Evolutionary conservation across 2,329 filamentous ascomycete species (phyloP).

Genomic region (Pseudogymnoascus sp.): DNA sequence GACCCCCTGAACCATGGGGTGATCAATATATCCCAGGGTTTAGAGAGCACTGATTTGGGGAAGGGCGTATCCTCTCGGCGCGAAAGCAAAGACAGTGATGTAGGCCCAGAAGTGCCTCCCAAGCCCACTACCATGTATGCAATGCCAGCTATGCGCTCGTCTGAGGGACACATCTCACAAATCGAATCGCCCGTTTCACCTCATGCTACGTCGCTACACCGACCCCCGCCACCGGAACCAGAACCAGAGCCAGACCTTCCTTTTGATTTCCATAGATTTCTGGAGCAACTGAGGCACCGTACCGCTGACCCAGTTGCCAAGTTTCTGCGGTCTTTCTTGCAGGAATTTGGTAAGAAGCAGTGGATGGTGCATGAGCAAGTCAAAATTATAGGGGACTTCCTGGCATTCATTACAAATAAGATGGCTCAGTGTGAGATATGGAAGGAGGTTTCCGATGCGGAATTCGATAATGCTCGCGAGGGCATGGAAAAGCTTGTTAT

Average conservation of each 20-base stretch:
- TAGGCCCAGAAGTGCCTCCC: slow-evolving; percentile 34
- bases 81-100: slow-evolving; percentile 23
- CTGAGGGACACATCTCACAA: slow-evolving; percentile 38
- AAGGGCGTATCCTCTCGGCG: slow-evolving; percentile 9
- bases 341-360: slow-evolving; percentile 92
- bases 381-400: slow-evolving; percentile 94
- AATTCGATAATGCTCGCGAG: slow-evolving; percentile 96
- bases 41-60: slow-evolving; percentile 20
- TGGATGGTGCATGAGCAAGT: slow-evolving; percentile 99
- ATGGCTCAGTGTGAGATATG: slow-evolving; percentile 97
- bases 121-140: slow-evolving; percentile 27
- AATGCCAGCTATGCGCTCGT: slow-evolving; percentile 18
- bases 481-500: slow-evolving; percentile 99
- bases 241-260: slow-evolving; percentile 76
- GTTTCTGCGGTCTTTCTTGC: slow-evolving; percentile 88
- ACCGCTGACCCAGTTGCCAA: slow-evolving; percentile 97
- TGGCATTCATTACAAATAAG: slow-evolving; percentile 95
- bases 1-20: slow-evolving; percentile 48
- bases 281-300: slow-evolving; percentile 90
- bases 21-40: slow-evolving; percentile 18
- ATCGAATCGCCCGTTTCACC: slow-evolving; percentile 32
- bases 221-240: slow-evolving; percentile 62
- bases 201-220: slow-evolving; percentile 39
- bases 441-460: slow-evolving; percentile 88
- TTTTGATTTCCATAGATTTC: slow-evolving; percentile 94